Percentiles rank a stretch among this genome's conserved stretches.
These are phyloP conservation scores for Schizopora paradoxa DNA, from an alignment of 1,284 basidiomycete genomes.

Conservation along the genomic window DNA sequence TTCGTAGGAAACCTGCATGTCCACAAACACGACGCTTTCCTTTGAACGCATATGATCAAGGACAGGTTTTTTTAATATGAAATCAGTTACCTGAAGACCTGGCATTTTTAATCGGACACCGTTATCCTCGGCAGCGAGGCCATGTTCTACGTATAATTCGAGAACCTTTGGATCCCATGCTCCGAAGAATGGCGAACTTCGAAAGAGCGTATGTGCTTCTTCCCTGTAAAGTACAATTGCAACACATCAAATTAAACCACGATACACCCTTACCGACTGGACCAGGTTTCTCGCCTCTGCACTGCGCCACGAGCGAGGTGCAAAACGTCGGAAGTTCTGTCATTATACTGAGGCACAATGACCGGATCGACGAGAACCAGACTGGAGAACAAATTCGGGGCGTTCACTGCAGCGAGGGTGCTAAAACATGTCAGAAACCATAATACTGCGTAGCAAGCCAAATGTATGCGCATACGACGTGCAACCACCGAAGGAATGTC, in stretches of 20 bases:
- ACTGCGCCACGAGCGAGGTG: constrained; percentile 44
- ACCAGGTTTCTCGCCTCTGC: constrained; percentile 60
- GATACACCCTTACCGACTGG: constrained; percentile 42
- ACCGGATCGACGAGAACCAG: constrained; percentile 81
- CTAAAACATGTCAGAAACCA: constrained; percentile 28
- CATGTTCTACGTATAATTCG: constrained; percentile 62
- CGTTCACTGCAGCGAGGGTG: constrained; percentile 52
- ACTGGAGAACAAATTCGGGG: constrained; percentile 66
- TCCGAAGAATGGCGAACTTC: constrained; percentile 61
- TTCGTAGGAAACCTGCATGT: constrained; percentile 37
- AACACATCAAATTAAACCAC: background rate
- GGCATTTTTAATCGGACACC: constrained; percentile 58
- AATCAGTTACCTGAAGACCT: constrained; percentile 36
- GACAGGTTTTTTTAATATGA: constrained; percentile 13
- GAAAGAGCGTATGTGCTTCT: constrained; percentile 53
- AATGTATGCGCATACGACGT: constrained; percentile 30
- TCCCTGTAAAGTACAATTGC: constrained; percentile 37
- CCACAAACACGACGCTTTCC: constrained; percentile 53
- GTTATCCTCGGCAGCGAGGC: constrained; percentile 38
- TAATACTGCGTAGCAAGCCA: background rate
- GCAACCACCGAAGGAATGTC: constrained; percentile 52
- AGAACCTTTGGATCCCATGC: constrained; percentile 72
- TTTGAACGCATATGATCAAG: constrained; percentile 14
- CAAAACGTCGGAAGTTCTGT: constrained; percentile 16
- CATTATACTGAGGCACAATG: constrained; percentile 37